Evolutionary conservation across 202 grass and related monocot genomes (phyloP), one percentile per base, ranked within the genome.

Genomic region (Schoenoplectus tabernaemontani): DNA sequence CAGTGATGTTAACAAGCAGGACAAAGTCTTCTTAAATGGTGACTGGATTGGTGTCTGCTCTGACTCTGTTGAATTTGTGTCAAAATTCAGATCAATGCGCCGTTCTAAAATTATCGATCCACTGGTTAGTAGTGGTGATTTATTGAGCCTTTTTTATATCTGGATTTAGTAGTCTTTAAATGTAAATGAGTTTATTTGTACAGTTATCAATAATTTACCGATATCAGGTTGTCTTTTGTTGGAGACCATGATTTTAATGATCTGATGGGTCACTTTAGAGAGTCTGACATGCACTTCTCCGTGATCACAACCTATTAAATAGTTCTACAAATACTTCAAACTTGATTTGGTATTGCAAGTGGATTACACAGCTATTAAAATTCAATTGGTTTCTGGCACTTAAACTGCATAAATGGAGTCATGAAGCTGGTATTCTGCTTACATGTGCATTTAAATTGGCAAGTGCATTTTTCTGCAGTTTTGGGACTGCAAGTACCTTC

Each of bases 21-120:
- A 90, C 46, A 97, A 97, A 76, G 84, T 97, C 33, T 87, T 97
- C 67, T 65, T 97, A 67, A 97, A 97, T 89, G 91, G 91, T 8
- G 83, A 89, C 57, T 97, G 91, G 94, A 64, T 93, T 26, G 94
- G 94, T 36, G 89, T 83, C 75, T 97, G 94, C 82, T 48, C 61
- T 23, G 86, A 97, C 53, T 64, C 87, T 72, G 84, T 28, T 58
- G 88, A 83, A 50, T 94, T 97, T 90, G 91, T 90, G 44, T 79
- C 83, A 72, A 90, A 87, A 43, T 90, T 97, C 73, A 87, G 86
- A 87, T 92, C 77, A 82, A 90, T 94, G 86, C 90, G 95, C 33
- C 91, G 89, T 33, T 86, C 86, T 78, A 87, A 76, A 66, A 77
- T 87, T 80, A 86, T 97, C 0, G 57, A 94, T 84, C 75, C 82